Base-by-base conservation (phyloP, 1,284 basidiomycete genomes). In the Marasmius sp. region DNA sequence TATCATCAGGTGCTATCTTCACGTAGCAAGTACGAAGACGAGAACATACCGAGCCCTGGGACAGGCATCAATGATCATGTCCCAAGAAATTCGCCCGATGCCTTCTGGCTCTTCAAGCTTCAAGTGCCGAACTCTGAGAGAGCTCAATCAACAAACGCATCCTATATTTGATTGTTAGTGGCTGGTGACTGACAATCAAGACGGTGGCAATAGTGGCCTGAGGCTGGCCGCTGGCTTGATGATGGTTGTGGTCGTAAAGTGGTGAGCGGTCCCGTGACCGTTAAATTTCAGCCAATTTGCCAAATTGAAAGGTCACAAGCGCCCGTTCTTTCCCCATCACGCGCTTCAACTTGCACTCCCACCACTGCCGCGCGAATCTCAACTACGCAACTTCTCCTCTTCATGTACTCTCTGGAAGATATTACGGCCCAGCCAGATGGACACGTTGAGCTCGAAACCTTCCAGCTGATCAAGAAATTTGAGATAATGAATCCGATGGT, bases 111-210 rank as follows among this genome's bases (percentile, higher is more conserved):
- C 80, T 11, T 82, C 76, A 12, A 50, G 10, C n/a, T n/a, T n/a
- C n/a, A n/a, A n/a, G n/a, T 16, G 74, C 64, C 1, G 69, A 71
- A 8, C 78, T 78, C 51, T 78, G 77, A 22, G 81, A 79, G 7
- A 82, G 69, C 1, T 73, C 69, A n/a, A n/a, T n/a, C n/a, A n/a
- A n/a, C n/a, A n/a, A n/a, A n/a, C n/a, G n/a, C n/a, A n/a, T n/a
- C n/a, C n/a, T n/a, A n/a, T n/a, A n/a, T n/a, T n/a, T n/a, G n/a
- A n/a, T n/a, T n/a, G n/a, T n/a, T n/a, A n/a, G n/a, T n/a, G n/a
- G n/a, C n/a, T n/a, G n/a, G n/a, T n/a, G n/a, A n/a, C n/a, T n/a
- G n/a, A n/a, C n/a, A n/a, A n/a, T n/a, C n/a, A n/a, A n/a, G n/a
- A n/a, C n/a, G n/a, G n/a, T n/a, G n/a, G n/a, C n/a, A n/a, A n/a